A percentile compares a stretch with the other conserved stretches of the same genome.
phyloP scores from a whole-genome alignment of 306 rosid species.

The Phaseolus lunatus region DNA sequence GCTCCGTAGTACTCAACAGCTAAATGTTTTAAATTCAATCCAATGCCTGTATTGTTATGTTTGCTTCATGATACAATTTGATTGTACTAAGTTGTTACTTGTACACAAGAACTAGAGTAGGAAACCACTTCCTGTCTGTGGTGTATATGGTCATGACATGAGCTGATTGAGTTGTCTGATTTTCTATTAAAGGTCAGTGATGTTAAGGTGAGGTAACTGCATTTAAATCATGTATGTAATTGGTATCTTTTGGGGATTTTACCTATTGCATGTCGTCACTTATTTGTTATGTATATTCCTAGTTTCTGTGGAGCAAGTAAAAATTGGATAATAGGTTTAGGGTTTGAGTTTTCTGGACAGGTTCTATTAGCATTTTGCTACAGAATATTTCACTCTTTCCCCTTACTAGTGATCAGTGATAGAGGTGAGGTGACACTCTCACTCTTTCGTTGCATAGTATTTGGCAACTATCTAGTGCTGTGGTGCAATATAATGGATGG shows the following conservation, averaged over 20 bases:
- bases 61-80: neutral
- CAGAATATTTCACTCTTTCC: neutral
- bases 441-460: neutral
- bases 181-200: conserved; percentile 1
- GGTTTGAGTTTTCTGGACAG: neutral
- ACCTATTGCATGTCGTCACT: neutral
- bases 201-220: neutral
- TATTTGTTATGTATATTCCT: conserved; percentile 6
- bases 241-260: neutral
- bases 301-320: conserved; percentile 5
- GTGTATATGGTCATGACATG: neutral
- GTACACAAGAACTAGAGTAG: neutral
- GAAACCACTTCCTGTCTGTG: neutral
- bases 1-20: neutral
- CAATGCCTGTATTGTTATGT: neutral
- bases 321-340: neutral
- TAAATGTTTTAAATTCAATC: neutral
- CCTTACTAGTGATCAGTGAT: neutral
- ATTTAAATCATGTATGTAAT: neutral
- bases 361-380: neutral
- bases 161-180: neutral
- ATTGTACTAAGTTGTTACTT: neutral
- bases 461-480: neutral
- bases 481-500: neutral
- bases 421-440: neutral